Base-by-base conservation (phyloP, 2,329 filamentous ascomycete genomes). In the Alternaria hordeiaustralica region DNA sequence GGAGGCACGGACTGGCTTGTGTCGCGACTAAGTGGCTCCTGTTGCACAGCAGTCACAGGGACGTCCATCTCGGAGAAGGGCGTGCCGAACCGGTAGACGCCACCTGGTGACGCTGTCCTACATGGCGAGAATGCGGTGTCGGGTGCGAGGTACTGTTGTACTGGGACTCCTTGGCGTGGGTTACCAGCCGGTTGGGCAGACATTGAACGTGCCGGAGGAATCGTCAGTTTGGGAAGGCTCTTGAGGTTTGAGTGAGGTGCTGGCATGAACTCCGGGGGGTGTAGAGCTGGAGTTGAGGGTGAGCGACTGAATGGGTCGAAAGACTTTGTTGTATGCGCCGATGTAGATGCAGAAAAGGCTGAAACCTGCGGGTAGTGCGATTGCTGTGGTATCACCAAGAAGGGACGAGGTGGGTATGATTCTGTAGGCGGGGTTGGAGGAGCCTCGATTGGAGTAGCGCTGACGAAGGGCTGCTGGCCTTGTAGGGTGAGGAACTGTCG, bases 41-140 rank as follows among this genome's bases (percentile, higher is more conserved):
- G 73, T 1, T 88, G 88, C 46, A 94, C 84, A 3, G 90, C 87
- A 1, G 92, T 96, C 63, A 96, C 82, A 0, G 95, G 94, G 12
- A 94, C 89, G 77, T 97, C 95, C 85, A 95, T 90, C 75, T 97
- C 94, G 3, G 94, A 97, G 78, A 94, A 92, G 15, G 94, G 94
- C 0, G 93, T 96, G n/a, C 89, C 90, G 67, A 93, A 90, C 58
- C 92, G 89, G 81, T 94, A 94, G 45, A 90, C 87, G 54, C 86
- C 84, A 0, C 86, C 85, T 4, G 90, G 86, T 1, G 87, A 87
- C 25, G 80, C 80, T 60, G 80, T 83, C 67, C 82, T 80, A 71
- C 81, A 84, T 56, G 84, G 82, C 49, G 83, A 82, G 67, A 82
- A 78, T 33, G 83, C 76, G 58, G 78, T 80, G 60, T 81, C 75